Evolutionary conservation across 441 rosid genomes (phyloP), one percentile per base, ranked within the genome.

Genomic region (Gossypium laxum): DNA sequence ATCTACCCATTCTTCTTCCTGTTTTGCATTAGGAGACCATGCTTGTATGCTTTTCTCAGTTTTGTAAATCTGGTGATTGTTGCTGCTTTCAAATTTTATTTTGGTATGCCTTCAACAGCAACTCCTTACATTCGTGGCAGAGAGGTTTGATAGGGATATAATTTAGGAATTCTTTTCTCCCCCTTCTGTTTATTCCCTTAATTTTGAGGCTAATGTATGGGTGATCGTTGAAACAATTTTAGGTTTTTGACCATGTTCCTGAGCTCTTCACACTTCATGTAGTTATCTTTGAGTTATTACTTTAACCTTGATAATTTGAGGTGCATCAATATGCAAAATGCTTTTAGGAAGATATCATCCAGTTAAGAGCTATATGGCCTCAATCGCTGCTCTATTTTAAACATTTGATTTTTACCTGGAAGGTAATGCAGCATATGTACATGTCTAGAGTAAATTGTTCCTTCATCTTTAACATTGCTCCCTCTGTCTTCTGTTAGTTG

Each of bases 301-400:
- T 86, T 84, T 78, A 83, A 82, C 81, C 80, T 84, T 83, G 83
- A 88, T 81, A 80, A 72, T 67, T 24, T 75, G 96, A 81, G 82
- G 87, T 84, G 85, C 86, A 80, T 88, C 91, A 83, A 85, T 89
- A 81, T 83, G 88, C 89, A 85, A 91, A 87, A 80, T 88, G 91
- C 97, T 87, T 92, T 91, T 84, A 89, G 86, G 96, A 93, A 91
- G 96, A 86, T 82, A 84, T 88, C 87, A 47, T 80, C 88, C 89
- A 81, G 88, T 84, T 87, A 85, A 78, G 88, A 89, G 89, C 91
- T 85, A 85, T 88, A 87, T 91, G 88, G 85, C 88, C 96, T 83
- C 82, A 82, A 75, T 82, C 94, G 79, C 86, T 89, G 86, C 93
- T 85, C 83, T 84, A n/a, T n/a, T n/a, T n/a, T n/a, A n/a, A n/a